Evolutionary conservation across 495 filamentous ascomycete genomes (phyloP), one percentile per base, ranked within the genome.

Genomic region (Massariosphaeria phaeospora): DNA sequence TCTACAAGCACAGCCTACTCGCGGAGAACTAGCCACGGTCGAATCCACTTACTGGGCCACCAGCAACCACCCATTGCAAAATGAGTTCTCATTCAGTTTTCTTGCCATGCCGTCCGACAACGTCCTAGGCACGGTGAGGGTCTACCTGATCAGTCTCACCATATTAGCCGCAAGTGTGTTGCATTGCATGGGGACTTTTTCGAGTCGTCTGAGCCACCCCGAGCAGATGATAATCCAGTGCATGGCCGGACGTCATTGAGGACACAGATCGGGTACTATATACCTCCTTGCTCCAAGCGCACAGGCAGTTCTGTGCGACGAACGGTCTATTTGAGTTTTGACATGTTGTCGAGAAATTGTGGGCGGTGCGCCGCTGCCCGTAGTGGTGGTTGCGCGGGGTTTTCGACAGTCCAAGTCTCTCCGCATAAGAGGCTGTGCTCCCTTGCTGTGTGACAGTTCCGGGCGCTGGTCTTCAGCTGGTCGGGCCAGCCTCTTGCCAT

Each of bases 111-210:
- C 40, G 49, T 49, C 41, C 41, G 26, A 45, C 39, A 17, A 15
- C 20, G 8, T 15, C 23, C 17, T 7, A 38, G 11, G 8, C 3
- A 36, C 26, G 27, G 38, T 26, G 33, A 20, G 33, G 31, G 26
- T 41, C 24, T 25, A 24, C 13, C 15, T n/a, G 42, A 43, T n/a
- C 12, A 34, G 24, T 30, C 27, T 33, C 43, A 21, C 42, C 21
- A 44, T 25, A 49, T 59, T 59, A 54, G 26, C 56, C 42, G 48
- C 36, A 55, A 30, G 55, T 52, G 55, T 56, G 59, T 66, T 66
- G 59, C 59, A 66, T 60, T 41, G 59, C 63, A 63, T 63, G 48
- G 51, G 36, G 18, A 48, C 49, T 44, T 38, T 40, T 46, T 25
- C 8, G 21, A 55, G 23, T 21, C 39, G 54, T 51, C 54, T 56